A percentile compares a stretch with the other conserved stretches of the same genome.
Evolutionary conservation across 2,329 filamentous ascomycete species (phyloP).

Genomic region (Pseudogymnoascus sp.): DNA sequence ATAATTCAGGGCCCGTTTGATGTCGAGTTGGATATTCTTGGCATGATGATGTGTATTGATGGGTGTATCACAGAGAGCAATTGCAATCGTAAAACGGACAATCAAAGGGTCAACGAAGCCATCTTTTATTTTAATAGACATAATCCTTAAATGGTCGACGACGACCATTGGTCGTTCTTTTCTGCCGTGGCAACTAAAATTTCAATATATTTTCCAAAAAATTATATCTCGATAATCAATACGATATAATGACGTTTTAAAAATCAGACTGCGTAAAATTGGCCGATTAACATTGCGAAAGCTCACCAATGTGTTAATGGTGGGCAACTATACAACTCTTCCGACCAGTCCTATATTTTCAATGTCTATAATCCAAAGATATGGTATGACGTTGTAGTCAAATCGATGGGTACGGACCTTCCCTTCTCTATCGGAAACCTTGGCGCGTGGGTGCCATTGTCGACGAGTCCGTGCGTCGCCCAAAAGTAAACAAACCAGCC

Average conservation of each 20-base stretch:
- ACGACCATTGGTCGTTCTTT: no score
- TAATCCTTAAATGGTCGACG: no score
- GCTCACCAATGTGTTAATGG: not conserved
- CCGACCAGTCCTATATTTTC: not conserved
- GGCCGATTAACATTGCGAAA: not conserved
- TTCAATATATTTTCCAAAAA: no score
- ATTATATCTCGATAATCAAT: no score
- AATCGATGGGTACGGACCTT: not conserved
- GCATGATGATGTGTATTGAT: not conserved
- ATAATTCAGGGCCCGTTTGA: not conserved
- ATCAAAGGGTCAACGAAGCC: not conserved
- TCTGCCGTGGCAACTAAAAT: no score
- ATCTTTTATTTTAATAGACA: not conserved
- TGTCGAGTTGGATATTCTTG: not conserved
- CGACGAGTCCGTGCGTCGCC: constrained; percentile 3
- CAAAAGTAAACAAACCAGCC: constrained; percentile 11
- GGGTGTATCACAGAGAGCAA: not conserved
- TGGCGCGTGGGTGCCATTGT: constrained; percentile 3
- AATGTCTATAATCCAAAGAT: not conserved
- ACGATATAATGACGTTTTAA: no score
- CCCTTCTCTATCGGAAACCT: not conserved
- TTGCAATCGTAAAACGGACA: no score
- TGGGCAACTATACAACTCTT: not conserved
- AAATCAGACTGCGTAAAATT: not conserved
- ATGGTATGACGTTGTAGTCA: not conserved